phyloP scores from a whole-genome alignment of 345 rosid genomes.

The Eucalyptus cloeziana region DNA sequence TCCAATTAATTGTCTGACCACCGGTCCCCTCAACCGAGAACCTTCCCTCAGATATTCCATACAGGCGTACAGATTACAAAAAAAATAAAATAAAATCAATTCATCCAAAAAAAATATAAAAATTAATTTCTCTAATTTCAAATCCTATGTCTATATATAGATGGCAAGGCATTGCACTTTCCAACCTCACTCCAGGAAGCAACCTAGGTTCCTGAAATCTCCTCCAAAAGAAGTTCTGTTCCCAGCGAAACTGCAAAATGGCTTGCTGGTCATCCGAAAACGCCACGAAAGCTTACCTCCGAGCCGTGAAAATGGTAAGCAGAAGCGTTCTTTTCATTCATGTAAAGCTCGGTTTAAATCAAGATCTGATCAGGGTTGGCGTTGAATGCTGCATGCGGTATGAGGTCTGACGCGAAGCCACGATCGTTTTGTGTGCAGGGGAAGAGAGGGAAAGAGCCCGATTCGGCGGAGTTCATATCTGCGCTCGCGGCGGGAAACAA shows the following conservation, averaged over 20 bases:
- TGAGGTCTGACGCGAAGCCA: not conserved
- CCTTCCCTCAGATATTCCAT: not conserved
- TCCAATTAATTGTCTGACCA: not conserved
- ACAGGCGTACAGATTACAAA: not conserved
- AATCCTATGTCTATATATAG: not conserved
- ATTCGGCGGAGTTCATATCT: constrained; percentile 41
- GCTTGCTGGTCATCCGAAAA: constrained; percentile 48
- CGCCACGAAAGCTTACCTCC: constrained; percentile 43
- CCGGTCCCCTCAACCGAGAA: not conserved
- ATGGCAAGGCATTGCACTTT: not conserved
- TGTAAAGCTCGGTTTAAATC: not conserved
- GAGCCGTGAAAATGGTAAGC: constrained; percentile 32
- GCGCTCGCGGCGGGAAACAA: constrained; percentile 52
- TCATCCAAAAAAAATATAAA: not conserved
- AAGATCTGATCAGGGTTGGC: not conserved
- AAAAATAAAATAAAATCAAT: not conserved
- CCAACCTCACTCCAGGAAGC: not conserved
- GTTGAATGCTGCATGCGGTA: not conserved
- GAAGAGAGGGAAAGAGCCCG: constrained; percentile 28
- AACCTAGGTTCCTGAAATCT: not conserved
- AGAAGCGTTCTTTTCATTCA: not conserved
- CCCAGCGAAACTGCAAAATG: not conserved
- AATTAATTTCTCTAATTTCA: not conserved
- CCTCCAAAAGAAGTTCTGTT: not conserved
- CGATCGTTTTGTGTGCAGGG: constrained; percentile 6